A percentile compares a stretch with the other conserved stretches of the same genome.
Conservation (phyloP, 192 early-diverging fungal species). For the Coemansia umbellata region DNA sequence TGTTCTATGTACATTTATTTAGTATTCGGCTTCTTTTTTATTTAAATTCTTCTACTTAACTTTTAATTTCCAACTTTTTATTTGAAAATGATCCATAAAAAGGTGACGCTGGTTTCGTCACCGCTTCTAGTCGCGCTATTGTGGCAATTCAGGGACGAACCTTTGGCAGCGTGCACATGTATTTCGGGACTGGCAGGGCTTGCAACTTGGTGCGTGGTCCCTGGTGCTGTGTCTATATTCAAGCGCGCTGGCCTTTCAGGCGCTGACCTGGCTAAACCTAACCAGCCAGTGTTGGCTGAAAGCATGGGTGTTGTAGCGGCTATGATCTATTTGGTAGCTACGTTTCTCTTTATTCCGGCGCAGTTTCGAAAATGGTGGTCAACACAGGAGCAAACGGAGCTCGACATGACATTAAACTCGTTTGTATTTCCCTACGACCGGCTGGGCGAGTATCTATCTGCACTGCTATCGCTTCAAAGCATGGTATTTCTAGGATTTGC, state of each 20-base stretch:
- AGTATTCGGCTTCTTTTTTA: no score
- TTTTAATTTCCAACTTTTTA: no score
- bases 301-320: slow-evolving; percentile 90
- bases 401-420: neutral
- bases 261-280: slow-evolving; percentile 73
- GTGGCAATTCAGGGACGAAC: slow-evolving; percentile 63
- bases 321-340: slow-evolving; percentile 77
- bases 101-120: slow-evolving; percentile 26
- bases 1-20: no score
- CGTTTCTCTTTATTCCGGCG: slow-evolving; percentile 93
- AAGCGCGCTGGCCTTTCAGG: slow-evolving; percentile 75
- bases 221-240: slow-evolving; percentile 63
- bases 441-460: slow-evolving; percentile 89
- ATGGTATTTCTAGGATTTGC: slow-evolving; percentile 99
- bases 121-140: slow-evolving; percentile 53
- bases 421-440: slow-evolving; percentile 42
- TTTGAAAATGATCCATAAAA: slow-evolving; percentile 26
- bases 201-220: slow-evolving; percentile 70
- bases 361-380: slow-evolving; percentile 86
- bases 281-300: slow-evolving; percentile 71
- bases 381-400: neutral
- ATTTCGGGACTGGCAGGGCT: slow-evolving; percentile 67
- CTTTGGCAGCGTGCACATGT: slow-evolving; percentile 65
- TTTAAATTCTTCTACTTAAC: no score
- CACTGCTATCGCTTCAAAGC: slow-evolving; percentile 83